These are phyloP conservation scores for Hymenotorrendiella dingleyae DNA, from an alignment of 2,329 filamentous ascomycete genomes.

Conservation along the genomic window DNA sequence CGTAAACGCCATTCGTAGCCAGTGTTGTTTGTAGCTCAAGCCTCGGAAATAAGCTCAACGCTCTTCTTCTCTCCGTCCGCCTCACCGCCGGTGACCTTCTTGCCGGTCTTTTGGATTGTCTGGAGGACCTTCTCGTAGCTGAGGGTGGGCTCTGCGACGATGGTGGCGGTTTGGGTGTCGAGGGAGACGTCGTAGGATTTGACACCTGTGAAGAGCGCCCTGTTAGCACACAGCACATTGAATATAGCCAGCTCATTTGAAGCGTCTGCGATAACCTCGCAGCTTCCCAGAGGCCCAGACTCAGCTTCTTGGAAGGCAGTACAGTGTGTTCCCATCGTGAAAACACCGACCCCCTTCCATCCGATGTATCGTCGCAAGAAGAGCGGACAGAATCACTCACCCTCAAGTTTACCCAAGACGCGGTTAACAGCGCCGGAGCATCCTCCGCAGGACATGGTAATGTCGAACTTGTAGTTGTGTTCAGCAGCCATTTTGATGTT, in stretches of 20 bases:
- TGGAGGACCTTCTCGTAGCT: conserved; percentile 74
- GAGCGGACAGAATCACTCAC: conserved; percentile 50
- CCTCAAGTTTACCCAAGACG: conserved; percentile 86
- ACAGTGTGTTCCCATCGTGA: too few species aligned
- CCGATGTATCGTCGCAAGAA: too few species aligned
- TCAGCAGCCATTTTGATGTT: conserved; percentile 42
- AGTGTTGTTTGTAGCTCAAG: too few species aligned
- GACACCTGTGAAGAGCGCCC: conserved; percentile 61
- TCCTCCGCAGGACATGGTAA: conserved; percentile 90
- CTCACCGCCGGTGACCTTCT: conserved; percentile 75
- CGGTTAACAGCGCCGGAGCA: conserved; percentile 93
- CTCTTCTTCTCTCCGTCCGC: conserved; percentile 52
- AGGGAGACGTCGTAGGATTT: conserved; percentile 83
- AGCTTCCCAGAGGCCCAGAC: too few species aligned
- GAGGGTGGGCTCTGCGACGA: conserved; percentile 64
- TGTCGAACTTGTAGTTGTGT: conserved; percentile 92
- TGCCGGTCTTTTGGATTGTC: conserved; percentile 92
- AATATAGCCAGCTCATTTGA: too few species aligned
- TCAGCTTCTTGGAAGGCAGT: too few species aligned
- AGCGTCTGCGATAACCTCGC: too few species aligned
- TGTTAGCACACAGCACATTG: too few species aligned
- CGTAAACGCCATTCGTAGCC: too few species aligned
- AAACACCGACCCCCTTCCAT: too few species aligned
- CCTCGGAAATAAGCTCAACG: conserved; percentile 4
- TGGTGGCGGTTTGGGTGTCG: conserved; percentile 74